Base-by-base conservation (phyloP, 2,329 filamentous ascomycete species). In the Fragosphaeria purpurea region DNA sequence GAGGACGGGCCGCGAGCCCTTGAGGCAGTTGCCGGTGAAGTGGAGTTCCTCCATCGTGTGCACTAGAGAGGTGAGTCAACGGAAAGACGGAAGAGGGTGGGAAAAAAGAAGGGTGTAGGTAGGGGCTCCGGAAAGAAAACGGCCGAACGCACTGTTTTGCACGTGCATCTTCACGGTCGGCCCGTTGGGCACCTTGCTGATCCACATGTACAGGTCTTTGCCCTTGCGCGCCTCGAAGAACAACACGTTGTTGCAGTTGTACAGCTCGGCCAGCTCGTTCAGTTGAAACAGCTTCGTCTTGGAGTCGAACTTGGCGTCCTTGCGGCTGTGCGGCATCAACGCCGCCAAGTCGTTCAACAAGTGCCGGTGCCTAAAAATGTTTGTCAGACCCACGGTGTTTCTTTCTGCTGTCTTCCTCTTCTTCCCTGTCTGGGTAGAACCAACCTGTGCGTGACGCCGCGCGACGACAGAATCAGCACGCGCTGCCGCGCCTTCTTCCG, bases 11-110 rank as follows among this genome's bases (percentile, higher is more conserved):
- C 93, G 77, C 33, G 88, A 93, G 53, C 93, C 93, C 70, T 95
- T 96, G 55, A 97, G 73, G 65, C 90, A 96, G 73, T 98, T 98
- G 49, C 93, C 93, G 12, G 89, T 90, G 67, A 98, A 97, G 63
- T 95, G 88, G 38, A 98, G 75, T 67, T 98, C 93, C 63, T 91
- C 88, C 88, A 94, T 95, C 8, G 91, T 96, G 70, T 96, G 90
- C 63, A 96, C 77, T 86, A 58, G 22, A 22, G n/a, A 3, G 7
- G 35, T 12, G 22, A 22, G 22, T 22, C 22, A 22, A 22, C 22
- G 22, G 22, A n/a, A n/a, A n/a, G n/a, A n/a, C n/a, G n/a, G n/a
- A n/a, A n/a, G n/a, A n/a, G n/a, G n/a, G n/a, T n/a, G n/a, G n/a
- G n/a, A n/a, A n/a, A n/a, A n/a, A n/a, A n/a, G n/a, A n/a, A n/a